Conservation (phyloP, 2,329 filamentous ascomycete genomes). For the Lachnellula subtilissima region DNA sequence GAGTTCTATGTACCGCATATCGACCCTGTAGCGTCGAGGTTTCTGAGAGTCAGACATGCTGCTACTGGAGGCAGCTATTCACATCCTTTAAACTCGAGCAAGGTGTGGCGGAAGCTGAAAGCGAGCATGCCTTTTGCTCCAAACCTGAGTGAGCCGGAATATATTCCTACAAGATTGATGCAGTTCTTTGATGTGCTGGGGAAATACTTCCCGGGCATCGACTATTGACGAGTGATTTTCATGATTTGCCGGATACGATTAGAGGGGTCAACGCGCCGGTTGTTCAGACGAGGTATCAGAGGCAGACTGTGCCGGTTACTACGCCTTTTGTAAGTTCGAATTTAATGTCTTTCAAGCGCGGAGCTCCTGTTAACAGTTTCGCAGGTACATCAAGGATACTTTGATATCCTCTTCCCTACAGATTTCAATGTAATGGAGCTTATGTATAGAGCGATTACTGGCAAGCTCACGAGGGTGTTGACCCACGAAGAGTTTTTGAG, state of each 20-base stretch:
- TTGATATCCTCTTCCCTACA: conserved; percentile 97
- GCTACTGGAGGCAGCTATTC: conserved; percentile 63
- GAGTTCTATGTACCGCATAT: conserved; percentile 83
- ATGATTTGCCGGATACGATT: conserved; percentile 75
- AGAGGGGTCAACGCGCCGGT: conserved; percentile 87
- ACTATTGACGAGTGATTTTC: conserved; percentile 86
- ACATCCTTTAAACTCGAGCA: conserved; percentile 50
- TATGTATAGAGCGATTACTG: conserved; percentile 88
- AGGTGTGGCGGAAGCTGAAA: conserved; percentile 56
- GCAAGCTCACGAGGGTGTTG: conserved; percentile 79
- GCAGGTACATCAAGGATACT: conserved; percentile 95
- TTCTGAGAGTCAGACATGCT: conserved; percentile 76
- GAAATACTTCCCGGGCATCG: conserved; percentile 80
- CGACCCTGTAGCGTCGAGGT: conserved; percentile 78
- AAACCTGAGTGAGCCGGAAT: conserved; percentile 80
- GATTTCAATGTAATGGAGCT: conserved; percentile 88
- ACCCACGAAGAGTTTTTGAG: conserved; percentile 88
- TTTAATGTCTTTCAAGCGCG: neutral
- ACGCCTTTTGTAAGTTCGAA: conserved; percentile 72
- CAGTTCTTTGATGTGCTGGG: conserved; percentile 93
- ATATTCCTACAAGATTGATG: conserved; percentile 91
- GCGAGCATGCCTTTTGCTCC: conserved; percentile 63
- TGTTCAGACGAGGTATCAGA: conserved; percentile 88
- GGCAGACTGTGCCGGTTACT: conserved; percentile 80
- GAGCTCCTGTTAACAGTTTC: neutral